Conservation (phyloP, 2,329 filamentous ascomycete species). For the Cordyceps farinosa region DNA sequence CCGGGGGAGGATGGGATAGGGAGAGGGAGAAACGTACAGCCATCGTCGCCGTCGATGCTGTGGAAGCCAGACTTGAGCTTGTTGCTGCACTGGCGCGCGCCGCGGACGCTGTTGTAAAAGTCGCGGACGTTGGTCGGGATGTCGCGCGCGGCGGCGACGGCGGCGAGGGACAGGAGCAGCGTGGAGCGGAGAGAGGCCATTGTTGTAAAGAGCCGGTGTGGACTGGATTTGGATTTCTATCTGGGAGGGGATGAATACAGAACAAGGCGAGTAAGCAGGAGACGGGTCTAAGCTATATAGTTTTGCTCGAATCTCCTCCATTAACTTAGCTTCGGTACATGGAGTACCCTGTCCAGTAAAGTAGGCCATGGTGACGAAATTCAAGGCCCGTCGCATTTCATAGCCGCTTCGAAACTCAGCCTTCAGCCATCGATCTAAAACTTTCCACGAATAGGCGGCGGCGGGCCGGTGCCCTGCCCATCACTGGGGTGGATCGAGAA, state of each 20-base stretch:
- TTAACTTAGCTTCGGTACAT: no score
- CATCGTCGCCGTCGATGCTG: constrained; percentile 34
- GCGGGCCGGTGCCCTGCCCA: no score
- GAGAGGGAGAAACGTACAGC: constrained; percentile 28
- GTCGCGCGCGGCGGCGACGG: constrained; percentile 28
- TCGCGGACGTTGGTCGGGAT: constrained; percentile 39
- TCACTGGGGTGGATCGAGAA: no score
- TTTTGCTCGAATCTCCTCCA: no score
- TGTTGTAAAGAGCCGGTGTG: background rate
- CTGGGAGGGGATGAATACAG: no score
- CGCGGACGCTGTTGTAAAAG: constrained; percentile 40
- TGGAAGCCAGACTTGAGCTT: constrained; percentile 39
- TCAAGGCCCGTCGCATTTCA: no score
- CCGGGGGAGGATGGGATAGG: constrained; percentile 26
- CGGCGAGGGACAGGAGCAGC: constrained; percentile 24
- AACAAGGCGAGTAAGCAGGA: no score
- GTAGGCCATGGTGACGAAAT: no score
- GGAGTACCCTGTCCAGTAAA: no score
- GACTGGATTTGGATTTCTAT: background rate
- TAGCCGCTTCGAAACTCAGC: no score
- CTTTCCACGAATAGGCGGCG: constrained; percentile 19
- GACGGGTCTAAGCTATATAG: no score
- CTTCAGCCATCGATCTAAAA: no score
- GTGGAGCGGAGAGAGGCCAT: constrained; percentile 22
- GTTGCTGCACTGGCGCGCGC: constrained; percentile 36